Conservation (phyloP, 2,329 filamentous ascomycete species). For the Ceratocystis huliohia region DNA sequence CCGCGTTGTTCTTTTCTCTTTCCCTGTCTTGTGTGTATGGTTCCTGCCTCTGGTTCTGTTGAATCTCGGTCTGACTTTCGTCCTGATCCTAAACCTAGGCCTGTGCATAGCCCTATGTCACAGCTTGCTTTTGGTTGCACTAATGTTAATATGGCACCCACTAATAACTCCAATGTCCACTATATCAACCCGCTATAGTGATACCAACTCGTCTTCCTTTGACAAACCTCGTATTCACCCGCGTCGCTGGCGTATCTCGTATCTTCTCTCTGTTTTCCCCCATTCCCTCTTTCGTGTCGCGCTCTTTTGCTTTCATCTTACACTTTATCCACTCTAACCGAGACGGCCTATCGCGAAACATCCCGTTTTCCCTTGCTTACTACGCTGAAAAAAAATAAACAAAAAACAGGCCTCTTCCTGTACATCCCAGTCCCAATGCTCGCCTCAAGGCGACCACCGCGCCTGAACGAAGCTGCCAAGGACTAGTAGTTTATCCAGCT, state of each 20-base stretch:
- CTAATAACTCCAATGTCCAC: background rate
- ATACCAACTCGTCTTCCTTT: background rate
- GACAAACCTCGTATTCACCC: background rate
- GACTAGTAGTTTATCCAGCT: background rate
- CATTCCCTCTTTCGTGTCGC: background rate
- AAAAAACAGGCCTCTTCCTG: too few relatives aligned
- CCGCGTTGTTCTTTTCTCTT: background rate
- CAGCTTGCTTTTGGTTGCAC: background rate
- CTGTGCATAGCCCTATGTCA: constrained; percentile 6
- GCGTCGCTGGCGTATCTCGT: background rate
- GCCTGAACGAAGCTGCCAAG: background rate
- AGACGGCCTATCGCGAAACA: too few relatives aligned
- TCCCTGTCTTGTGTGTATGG: background rate
- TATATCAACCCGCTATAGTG: background rate
- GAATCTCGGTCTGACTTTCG: background rate
- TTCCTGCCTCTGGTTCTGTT: background rate
- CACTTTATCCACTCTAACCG: too few relatives aligned
- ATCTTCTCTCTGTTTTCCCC: background rate
- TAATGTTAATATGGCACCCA: background rate
- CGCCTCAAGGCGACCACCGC: too few relatives aligned
- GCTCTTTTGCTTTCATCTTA: too few relatives aligned
- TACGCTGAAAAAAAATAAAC: too few relatives aligned
- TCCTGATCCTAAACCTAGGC: background rate
- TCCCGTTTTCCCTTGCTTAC: too few relatives aligned
- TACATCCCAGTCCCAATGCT: too few relatives aligned